Evolutionary conservation across 129 eudicot genomes (phyloP).

Genomic region (Kitagawia praeruptora): DNA sequence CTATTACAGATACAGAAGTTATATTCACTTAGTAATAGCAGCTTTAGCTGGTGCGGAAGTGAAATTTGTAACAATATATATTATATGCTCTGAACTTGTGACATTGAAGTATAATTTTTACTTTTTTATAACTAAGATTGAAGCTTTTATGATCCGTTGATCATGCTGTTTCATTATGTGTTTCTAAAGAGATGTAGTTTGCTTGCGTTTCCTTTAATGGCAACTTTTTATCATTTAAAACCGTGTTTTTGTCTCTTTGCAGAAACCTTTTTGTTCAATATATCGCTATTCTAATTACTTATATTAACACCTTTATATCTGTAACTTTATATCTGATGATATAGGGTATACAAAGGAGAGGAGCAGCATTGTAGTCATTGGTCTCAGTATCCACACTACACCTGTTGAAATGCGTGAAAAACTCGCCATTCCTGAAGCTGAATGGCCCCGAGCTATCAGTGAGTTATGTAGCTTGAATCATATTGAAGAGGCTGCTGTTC

Average conservation of each 20-base stretch:
- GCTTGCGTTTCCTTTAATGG: not conserved
- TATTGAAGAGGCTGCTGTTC: conserved; percentile 95
- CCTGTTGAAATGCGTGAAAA: conserved; percentile 95
- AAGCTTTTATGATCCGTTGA: not conserved
- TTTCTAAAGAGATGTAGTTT: not conserved
- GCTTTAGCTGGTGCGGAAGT: not conserved
- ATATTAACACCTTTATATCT: not conserved
- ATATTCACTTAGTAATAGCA: not conserved
- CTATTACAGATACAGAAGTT: no score
- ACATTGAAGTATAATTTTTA: not conserved
- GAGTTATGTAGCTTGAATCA: conserved; percentile 81
- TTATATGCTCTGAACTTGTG: not conserved
- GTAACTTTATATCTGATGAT: conserved; percentile 1
- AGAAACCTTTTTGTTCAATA: not conserved
- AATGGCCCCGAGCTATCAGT: conserved; percentile 93
- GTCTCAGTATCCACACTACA: conserved; percentile 76
- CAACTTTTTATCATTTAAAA: not conserved
- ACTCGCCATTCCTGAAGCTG: conserved; percentile 97
- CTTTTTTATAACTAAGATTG: not conserved
- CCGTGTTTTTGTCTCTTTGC: not conserved
- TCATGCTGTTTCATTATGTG: not conserved
- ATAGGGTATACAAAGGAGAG: conserved; percentile 90
- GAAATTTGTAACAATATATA: not conserved
- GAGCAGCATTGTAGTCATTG: conserved; percentile 94
- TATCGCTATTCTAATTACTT: not conserved